Evolutionary conservation across 176 grass and related monocot genomes (phyloP).

Genomic region (Eragrostis curvula): DNA sequence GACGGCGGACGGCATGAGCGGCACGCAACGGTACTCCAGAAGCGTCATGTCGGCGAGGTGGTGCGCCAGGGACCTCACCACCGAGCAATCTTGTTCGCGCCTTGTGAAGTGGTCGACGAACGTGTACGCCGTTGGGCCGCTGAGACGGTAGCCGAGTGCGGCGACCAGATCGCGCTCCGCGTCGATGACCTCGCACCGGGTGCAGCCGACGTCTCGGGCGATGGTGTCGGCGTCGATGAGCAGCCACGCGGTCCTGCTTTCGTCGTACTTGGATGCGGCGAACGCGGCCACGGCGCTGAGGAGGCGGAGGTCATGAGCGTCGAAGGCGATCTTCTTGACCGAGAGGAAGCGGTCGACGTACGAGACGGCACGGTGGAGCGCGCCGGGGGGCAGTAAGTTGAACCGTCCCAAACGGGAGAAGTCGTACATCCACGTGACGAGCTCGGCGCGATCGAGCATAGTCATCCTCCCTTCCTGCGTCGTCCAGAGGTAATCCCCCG

Average conservation of each 20-base stretch:
- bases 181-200: neutral
- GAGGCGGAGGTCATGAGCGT: constrained; percentile 4
- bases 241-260: neutral
- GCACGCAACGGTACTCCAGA: constrained; percentile 8
- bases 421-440: neutral
- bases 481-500: neutral
- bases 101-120: constrained; percentile 29
- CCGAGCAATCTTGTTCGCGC: neutral
- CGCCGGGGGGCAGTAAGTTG: neutral
- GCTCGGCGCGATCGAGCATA: neutral
- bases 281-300: constrained; percentile 17
- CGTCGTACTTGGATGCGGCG: constrained; percentile 17
- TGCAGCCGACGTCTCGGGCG: neutral
- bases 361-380: constrained; percentile 27
- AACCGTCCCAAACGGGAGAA: neutral
- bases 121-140: constrained; percentile 38
- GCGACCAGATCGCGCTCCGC: constrained; percentile 1
- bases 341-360: constrained; percentile 30
- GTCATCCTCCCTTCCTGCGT: neutral
- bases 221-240: neutral
- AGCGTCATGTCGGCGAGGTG: neutral
- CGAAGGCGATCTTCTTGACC: neutral
- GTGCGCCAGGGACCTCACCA: neutral
- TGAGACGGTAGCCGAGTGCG: constrained; percentile 10
- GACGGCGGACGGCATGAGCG: constrained; percentile 13